Evolutionary conservation across 306 rosid species (phyloP), one percentile per base, ranked within the genome.

Genomic region (Dalbergia cultrata): DNA sequence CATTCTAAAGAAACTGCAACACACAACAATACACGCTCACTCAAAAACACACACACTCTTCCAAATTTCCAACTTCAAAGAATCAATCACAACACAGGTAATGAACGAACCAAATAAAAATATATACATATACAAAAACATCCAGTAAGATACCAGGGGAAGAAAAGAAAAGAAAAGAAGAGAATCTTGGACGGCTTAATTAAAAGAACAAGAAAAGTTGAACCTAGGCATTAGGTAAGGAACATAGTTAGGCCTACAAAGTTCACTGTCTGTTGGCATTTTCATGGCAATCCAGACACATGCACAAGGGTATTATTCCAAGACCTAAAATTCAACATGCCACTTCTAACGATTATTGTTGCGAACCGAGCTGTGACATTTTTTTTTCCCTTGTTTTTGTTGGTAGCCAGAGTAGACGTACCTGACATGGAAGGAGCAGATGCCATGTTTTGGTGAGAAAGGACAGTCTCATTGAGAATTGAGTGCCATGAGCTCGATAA

Each of bases 371-470:
- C 60, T 17, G 22, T 17, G 5, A 18, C 60, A 54, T 54, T 50
- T 13, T 50, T 50, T 7, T 13, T 13, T 0, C 14, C 14, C 13
- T 49, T 5, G 88, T 78, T 88, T 78, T 50, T 45, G 8, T 26
- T 21, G 72, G 39, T 75, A 59, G 53, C 66, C 33, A 75, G 69
- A 79, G 76, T 65, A 57, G 58, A 81, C 69, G 56, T 70, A 90
- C 99, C 99, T 88, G 97, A 90, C 92, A 95, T 85, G 87, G 94
- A 95, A 82, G 98, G 83, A 83, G 93, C 91, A 85, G 91, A 90
- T 74, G 98, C 90, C 99, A 95, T 95, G 74, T 72, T 77, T 76
- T 58, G 44, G 56, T 16, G 37, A 66, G 85, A 69, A 71, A 85
- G 90, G 86, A 85, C 78, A 93, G 86, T 87, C 88, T 91, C 99